Evolutionary conservation across 192 early-diverging fungal genomes (phyloP), one percentile per base, ranked within the genome.

Genomic region (Coemansia sp.): DNA sequence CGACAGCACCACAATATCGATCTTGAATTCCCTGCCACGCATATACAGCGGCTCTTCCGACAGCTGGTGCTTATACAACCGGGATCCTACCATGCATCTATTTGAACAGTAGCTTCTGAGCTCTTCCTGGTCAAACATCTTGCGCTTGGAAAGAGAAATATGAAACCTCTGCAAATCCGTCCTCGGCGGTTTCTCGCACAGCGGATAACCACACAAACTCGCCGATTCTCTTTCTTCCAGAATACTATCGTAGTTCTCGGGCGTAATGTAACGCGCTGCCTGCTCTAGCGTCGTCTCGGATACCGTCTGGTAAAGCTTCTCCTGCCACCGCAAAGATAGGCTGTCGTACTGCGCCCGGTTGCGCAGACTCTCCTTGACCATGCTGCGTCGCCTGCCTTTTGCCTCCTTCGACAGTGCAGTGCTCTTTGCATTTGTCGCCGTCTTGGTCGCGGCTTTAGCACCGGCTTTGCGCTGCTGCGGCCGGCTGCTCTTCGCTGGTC

Each of bases 151-250:
- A 33, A 87, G 56, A 2, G 92, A 92, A 61, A 96, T 93, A 28
- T 86, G 79, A 66, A 84, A 94, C 65, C 54, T 64, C 28, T 73
- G 51, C 40, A 63, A 60, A 2, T 56, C 28, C 50, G 60, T 61
- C 18, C 69, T 59, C 4, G 63, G 14, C 17, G 20, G 34, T 12
- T 81, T 68, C n/a, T 57, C 49, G 71, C 94, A 96, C 17, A 96
- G 71, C 25, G 94, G 92, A 61, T 94, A 96, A 1, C 91, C 94
- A 66, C 94, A 96, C 17, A 89, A 64, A 12, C 84, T 81, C 49
- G 80, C 83, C 0, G 90, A 73, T 17, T 83, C 77, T 2, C 94
- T 83, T 84, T 96, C 94, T 54, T 86, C 85, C 55, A 94, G 72
- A 18, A 91, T 73, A 40, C 90, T 90, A 20, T 80, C 71, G 63